Evolutionary conservation across 495 filamentous ascomycete species (phyloP), one percentile per base, ranked within the genome.

Genomic region (Lasiosphaeria hispida): DNA sequence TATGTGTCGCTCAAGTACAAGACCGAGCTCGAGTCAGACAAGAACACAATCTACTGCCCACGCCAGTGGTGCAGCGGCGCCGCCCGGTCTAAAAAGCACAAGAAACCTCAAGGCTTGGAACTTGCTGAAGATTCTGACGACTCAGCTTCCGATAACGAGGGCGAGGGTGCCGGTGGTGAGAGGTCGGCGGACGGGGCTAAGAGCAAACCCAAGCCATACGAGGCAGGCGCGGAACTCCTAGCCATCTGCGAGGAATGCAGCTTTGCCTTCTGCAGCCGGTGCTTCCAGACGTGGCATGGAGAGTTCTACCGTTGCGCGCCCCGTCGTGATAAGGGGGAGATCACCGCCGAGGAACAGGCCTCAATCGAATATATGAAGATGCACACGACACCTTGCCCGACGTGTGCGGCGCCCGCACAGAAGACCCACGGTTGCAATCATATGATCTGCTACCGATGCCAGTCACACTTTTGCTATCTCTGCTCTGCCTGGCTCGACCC

Each of bases 341-440:
- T 92, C 34, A 87, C 89, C 0, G 85, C 78, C 52, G 94, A 96
- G 66, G 94, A 98, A 57, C 81, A 88, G 53, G 90, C 90, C 1
- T 89, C 88, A 4, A 77, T 92, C 52, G 86, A 93, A 40, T 98
- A 92, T 66, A 75, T 98, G 58, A 78, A 77, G 39, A 60, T 83
- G 36, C 85, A 96, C 74, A 95, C 93, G 0, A 89, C 90, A 0
- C 83, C 85, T 9, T 98, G 94, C 67, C 94, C 94, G n/a, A 92
- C 89, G 4, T 98, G 94, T 70, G 81, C 75, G n/a, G 83, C 87
- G 1, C 90, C 89, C 0, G 86, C 85, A 17, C 89, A 97, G 63
- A 98, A 98, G 74, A 88, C 85, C 10, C 85, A 90, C 63, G 94
- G 94, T 35, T 98, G 94, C 83, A 98, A 98, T 70, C 94, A 98